Base-by-base conservation (phyloP, 192 early-diverging fungal genomes). In the Thoreauomyces humboldtii region DNA sequence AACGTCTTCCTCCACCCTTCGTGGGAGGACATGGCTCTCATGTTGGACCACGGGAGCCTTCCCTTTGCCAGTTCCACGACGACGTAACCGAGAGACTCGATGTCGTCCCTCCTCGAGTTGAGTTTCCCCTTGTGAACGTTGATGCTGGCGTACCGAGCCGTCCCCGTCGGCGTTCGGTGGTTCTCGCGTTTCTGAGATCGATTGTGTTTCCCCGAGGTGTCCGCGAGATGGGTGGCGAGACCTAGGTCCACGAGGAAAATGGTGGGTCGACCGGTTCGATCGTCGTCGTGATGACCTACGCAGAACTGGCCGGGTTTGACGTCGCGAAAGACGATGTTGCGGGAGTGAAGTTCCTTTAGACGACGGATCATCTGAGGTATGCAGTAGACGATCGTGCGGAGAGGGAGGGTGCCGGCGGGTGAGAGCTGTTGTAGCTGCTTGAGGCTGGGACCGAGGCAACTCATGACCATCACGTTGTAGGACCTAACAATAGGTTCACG, bases 301-400 rank as follows among this genome's bases (percentile, higher is more conserved):
- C 78, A 79, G 59, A 79, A 79, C 57, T 79, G 78, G 32, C 71
- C 73, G n/a, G 78, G 71, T 79, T 79, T 79, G 24, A 77, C 61
- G 47, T 79, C 78, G 1, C 78, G 73, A 57, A 79, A 79, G 12
- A 79, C 61, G 31, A 76, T 64, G 2, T 72, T 72, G 2, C 53
- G 35, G 9, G 36, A 27, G 43, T 79, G 78, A 2, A 79, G 14
- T 7, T 14, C 28, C 27, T 65, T 44, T 24, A 79, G 35, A 15
- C 73, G 48, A 17, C 54, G 59, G 17, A 79, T 5, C 21, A 76
- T 52, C 33, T 77, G 71, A 2, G 69, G 68, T 1, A 53, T 59
- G 21, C 62, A 33, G 32, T 60, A 73, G 15, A 67, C 63, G n/a
- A 79, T 65, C 5, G 78, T 79, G 15, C 66, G 51, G 28, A 79